Evolutionary conservation across 1,284 basidiomycete species (phyloP), one percentile per base, ranked within the genome.

Genomic region (Ustilago nuda): DNA sequence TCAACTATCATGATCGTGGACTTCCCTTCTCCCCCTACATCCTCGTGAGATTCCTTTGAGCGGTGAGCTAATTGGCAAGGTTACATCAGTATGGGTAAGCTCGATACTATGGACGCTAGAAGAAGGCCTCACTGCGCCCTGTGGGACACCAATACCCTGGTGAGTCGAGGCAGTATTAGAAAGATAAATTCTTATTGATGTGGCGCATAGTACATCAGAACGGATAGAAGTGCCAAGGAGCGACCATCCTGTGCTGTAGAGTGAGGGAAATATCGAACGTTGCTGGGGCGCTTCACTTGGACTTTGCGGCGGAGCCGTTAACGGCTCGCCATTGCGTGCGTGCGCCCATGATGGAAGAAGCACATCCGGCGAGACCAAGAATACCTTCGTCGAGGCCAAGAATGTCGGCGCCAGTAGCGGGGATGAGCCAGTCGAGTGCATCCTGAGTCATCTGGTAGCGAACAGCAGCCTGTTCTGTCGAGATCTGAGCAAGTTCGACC

Each of bases 371-470:
- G 13, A 84, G 70, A 60, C 84, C 84, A 15, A 85, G 68, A 15
- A 83, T 72, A 51, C 96, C 96, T 72, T 99, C 96, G 85, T 93
- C 95, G 78, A 97, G 84, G 80, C 90, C 90, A 76, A 92, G 89
- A 69, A 93, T 88, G 53, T 92, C 94, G 52, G 95, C 89, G 72
- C 90, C 92, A 51, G 92, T 92, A 12, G 94, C 93, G 12, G 96
- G 97, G 83, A 95, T 91, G 91, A 93, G 94, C 76, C 95, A 87
- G 84, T 96, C 94, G 68, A 94, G 88, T 23, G 90, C 84, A 86
- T 96, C 94, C 78, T 94, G 91, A 56, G 91, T 87, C 83, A 96
- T 90, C 86, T 96, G 94, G 80, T 90, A 90, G 27, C 91, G 90
- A 33, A 91, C 89, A 8, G 89, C 90, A 35, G 88, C 67, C 63